A percentile compares a stretch with the other conserved stretches of the same genome.
These are phyloP conservation scores for Eutrema salsugineum DNA, from an alignment of 441 rosid genomes.

Conservation along the genomic window DNA sequence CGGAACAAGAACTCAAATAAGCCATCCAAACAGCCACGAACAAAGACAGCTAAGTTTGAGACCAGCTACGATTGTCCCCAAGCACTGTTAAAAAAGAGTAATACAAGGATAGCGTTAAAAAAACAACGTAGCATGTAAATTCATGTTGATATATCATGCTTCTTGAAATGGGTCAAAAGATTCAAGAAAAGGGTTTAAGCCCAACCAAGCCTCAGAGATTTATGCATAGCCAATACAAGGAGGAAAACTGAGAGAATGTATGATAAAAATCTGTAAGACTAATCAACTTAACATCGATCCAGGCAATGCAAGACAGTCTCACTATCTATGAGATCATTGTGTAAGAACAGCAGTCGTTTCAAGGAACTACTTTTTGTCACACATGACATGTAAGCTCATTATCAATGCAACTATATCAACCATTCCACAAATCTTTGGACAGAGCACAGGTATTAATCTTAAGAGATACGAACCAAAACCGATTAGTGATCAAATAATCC, in stretches of 20 bases:
- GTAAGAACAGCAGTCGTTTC: not conserved
- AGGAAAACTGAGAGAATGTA: not conserved
- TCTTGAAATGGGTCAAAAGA: not conserved
- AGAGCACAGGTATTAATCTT: not conserved
- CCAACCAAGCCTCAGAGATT: not conserved
- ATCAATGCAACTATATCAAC: not conserved
- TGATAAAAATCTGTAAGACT: not conserved
- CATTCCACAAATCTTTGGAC: not conserved
- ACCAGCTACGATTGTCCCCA: conserved; percentile 18
- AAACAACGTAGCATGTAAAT: not conserved
- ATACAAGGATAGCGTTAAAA: not conserved
- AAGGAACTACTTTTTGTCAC: not conserved
- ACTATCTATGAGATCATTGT: not conserved
- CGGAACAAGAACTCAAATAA: not conserved
- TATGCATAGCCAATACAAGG: not conserved
- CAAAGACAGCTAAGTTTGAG: not conserved
- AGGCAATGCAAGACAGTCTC: not conserved
- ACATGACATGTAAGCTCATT: not conserved
- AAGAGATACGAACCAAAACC: not conserved
- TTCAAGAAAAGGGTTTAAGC: not conserved
- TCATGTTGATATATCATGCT: not conserved
- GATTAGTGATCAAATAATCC: not conserved
- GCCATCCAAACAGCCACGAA: not conserved
- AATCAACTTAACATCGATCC: not conserved
- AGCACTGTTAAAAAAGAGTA: not conserved